These are phyloP conservation scores for Trichoderma breve DNA, from an alignment of 2,329 filamentous ascomycete species.

Conservation along the genomic window DNA sequence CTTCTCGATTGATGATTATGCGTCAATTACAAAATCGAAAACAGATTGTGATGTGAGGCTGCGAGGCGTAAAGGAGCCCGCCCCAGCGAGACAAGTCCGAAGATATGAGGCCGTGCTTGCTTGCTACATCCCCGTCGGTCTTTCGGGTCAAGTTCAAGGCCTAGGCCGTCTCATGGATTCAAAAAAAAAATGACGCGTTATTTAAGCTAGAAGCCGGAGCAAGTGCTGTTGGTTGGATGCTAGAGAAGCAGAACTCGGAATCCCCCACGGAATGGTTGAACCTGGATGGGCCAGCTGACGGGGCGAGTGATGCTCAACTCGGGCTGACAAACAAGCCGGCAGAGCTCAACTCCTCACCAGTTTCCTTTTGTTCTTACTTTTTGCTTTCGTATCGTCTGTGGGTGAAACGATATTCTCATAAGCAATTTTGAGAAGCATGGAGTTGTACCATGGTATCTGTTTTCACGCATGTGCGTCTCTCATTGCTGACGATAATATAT, in stretches of 20 bases:
- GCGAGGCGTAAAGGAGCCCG: too few relatives aligned
- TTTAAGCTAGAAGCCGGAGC: neutral
- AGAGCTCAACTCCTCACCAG: neutral
- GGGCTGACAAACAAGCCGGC: neutral
- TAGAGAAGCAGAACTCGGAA: neutral
- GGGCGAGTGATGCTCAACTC: neutral
- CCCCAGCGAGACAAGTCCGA: slow-evolving; percentile 9
- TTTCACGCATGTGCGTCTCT: neutral
- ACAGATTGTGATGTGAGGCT: too few relatives aligned
- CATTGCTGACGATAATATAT: neutral
- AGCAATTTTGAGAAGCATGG: neutral
- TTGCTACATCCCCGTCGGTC: neutral
- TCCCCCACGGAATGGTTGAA: neutral
- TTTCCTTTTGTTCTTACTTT: neutral
- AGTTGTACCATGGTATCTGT: neutral
- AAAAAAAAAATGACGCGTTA: neutral
- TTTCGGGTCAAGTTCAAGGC: neutral
- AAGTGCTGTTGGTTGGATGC: neutral
- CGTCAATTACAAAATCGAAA: neutral
- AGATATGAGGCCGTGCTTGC: neutral
- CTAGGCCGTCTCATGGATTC: neutral
- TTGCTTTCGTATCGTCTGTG: neutral
- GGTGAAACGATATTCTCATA: neutral
- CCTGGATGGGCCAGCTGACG: neutral
- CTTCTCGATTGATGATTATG: neutral